Base-by-base conservation (phyloP, 805 yeast species). In the Cyberlindnera euphorbiiphila region DNA sequence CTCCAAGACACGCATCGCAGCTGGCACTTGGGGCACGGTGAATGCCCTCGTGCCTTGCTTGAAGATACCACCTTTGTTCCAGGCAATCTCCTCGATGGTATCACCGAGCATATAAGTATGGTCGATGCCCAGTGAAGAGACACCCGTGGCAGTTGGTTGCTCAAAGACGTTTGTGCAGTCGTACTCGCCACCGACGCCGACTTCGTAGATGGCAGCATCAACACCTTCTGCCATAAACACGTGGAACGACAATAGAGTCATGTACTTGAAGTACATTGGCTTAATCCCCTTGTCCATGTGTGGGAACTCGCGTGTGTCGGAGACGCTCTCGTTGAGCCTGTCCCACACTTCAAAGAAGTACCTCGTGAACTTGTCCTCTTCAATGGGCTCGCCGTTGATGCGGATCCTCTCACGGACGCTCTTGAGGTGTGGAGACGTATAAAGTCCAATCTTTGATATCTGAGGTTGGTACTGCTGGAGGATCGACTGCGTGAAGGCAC, bases 291-390 rank as follows among this genome's bases (percentile, higher is more conserved):
- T 70, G 9, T 74, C 74, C 72, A 91, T 83, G 45, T 78, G 81
- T 4, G 95, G 96, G 61, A 81, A 89, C 35, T 59, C 59, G 2
- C 56, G 60, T 0, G 66, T 50, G 39, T 82, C 76, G 4, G 91
- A 78, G 3, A 62, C 46, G 2, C 91, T 68, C 14, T 61, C 43
- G 4, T 81, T 76, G 27, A 94, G 66, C 39, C 72, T 71, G 56
- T 91, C 96, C 93, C 96, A 91, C 5, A 93, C 87, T 56, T 93
- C 95, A 57, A 87, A 94, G 57, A 94, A 93, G 60, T 93, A 94
- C 51, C 78, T 74, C 14, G 96, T 76, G 60, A 93, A 93, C 53
- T 77, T 69, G 17, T 73, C 78, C 58, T 88, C 95, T 37, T 79
- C 71, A 25, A 93, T 76, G 2, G 98, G 96, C 43, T 72, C 62